Conservation (phyloP, 2,329 filamentous ascomycete species). For the Fusarium caatingaense region DNA sequence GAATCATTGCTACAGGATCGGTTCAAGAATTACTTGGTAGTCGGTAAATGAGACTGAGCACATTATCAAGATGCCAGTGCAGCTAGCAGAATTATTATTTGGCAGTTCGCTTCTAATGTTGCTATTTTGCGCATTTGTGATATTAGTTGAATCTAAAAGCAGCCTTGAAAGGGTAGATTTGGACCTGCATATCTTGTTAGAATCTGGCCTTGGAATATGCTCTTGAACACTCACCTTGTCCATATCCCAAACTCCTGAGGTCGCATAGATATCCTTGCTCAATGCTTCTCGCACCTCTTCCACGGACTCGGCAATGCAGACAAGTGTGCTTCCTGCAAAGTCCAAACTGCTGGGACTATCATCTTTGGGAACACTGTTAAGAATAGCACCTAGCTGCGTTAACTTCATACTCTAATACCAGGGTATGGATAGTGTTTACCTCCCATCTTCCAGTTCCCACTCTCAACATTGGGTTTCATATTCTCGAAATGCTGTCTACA, state of each 20-base stretch:
- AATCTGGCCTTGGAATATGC: not conserved
- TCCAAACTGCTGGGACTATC: conserved; percentile 68
- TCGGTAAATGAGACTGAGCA: conserved; percentile 8
- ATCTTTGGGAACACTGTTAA: conserved; percentile 73
- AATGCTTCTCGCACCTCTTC: conserved; percentile 77
- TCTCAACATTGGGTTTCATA: conserved; percentile 63
- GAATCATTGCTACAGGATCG: not conserved
- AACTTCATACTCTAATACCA: not conserved
- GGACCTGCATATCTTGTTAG: conserved; percentile 50
- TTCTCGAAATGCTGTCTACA: conserved; percentile 64
- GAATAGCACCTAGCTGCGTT: conserved; percentile 66
- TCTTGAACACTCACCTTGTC: conserved; percentile 63
- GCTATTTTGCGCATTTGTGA: not conserved
- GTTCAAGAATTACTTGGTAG: not conserved
- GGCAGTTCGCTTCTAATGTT: too few relatives aligned
- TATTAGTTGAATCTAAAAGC: conserved; percentile 52
- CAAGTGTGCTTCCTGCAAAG: conserved; percentile 79
- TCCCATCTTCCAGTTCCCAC: conserved; percentile 72
- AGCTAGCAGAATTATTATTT: conserved; percentile 1
- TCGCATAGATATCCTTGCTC: conserved; percentile 78
- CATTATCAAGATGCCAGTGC: not conserved
- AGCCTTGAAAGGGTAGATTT: conserved; percentile 63
- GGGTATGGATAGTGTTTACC: conserved; percentile 55
- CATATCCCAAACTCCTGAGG: conserved; percentile 82
- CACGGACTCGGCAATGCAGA: conserved; percentile 73